phyloP scores from a whole-genome alignment of 73 alveolate species.

The Strombidium stylifer region DNA sequence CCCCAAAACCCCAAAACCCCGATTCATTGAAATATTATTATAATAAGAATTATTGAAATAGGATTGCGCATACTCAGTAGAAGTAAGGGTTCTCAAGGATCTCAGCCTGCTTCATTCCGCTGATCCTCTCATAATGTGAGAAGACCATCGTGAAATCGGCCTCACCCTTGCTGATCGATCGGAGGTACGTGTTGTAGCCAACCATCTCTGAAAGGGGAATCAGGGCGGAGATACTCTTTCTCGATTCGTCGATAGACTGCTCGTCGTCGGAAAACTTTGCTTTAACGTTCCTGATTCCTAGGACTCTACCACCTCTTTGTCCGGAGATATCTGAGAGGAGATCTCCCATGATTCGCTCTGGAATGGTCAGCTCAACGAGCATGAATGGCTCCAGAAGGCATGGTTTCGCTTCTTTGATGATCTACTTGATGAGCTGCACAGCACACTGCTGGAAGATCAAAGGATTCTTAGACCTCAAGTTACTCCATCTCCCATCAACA shows the following conservation, averaged over 20 bases:
- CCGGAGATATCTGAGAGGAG: slow-evolving; percentile 57
- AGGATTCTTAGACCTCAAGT: slow-evolving; percentile 39
- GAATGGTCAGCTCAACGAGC: slow-evolving; percentile 54
- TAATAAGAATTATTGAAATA: background rate
- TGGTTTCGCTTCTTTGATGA: slow-evolving; percentile 23
- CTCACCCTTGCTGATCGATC: slow-evolving; percentile 63
- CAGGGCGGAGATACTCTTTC: slow-evolving; percentile 34
- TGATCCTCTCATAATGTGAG: slow-evolving; percentile 50
- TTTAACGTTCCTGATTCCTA: slow-evolving; percentile 43
- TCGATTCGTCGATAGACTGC: slow-evolving; percentile 20
- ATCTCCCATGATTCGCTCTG: slow-evolving; percentile 57
- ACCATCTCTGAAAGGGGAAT: slow-evolving; percentile 64
- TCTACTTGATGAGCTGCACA: slow-evolving; percentile 39
- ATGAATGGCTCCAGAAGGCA: slow-evolving; percentile 63
- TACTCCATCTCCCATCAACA: slow-evolving; percentile 63
- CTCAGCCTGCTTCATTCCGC: slow-evolving; percentile 46
- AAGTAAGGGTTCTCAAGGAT: slow-evolving; percentile 42
- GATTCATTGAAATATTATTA: background rate
- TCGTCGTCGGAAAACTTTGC: slow-evolving; percentile 38
- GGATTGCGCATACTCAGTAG: slow-evolving; percentile 2
- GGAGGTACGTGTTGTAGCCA: slow-evolving; percentile 63
- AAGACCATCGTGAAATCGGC: slow-evolving; percentile 55
- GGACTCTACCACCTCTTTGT: slow-evolving; percentile 50
- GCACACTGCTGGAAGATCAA: slow-evolving; percentile 53
- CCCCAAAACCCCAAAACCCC: slow-evolving; percentile 14